phyloP scores from a whole-genome alignment of 2,329 filamentous ascomycete genomes.

The Rhytidhysteron rufulum region DNA sequence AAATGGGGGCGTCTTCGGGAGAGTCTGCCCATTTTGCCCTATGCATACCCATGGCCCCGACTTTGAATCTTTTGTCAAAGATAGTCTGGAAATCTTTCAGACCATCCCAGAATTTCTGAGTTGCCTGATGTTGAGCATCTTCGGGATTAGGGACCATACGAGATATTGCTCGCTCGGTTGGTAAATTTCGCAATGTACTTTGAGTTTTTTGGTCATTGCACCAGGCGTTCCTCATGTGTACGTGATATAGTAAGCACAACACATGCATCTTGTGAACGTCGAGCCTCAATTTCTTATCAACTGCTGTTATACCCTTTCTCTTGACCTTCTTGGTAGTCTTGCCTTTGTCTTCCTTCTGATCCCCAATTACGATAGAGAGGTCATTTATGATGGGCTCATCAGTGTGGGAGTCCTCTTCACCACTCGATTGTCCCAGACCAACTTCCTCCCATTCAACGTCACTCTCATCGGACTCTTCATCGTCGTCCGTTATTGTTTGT shows the following conservation, averaged over 20 bases:
- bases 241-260: slow-evolving; percentile 75
- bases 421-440: slow-evolving; percentile 20
- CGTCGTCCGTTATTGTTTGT: slow-evolving; percentile 41
- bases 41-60: slow-evolving; percentile 54
- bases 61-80: slow-evolving; percentile 66
- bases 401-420: slow-evolving; percentile 20
- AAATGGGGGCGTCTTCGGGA: slow-evolving; percentile 54
- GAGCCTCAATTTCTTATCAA: slow-evolving; percentile 60
- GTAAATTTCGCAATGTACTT: slow-evolving; percentile 46
- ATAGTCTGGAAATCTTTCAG: slow-evolving; percentile 64
- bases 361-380: slow-evolving; percentile 40
- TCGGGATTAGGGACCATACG: slow-evolving; percentile 66
- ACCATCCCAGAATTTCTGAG: slow-evolving; percentile 74
- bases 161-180: slow-evolving; percentile 62
- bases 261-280: slow-evolving; percentile 85
- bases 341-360: slow-evolving; percentile 20
- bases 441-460: slow-evolving; percentile 64
- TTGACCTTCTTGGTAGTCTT: slow-evolving; percentile 34
- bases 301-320: slow-evolving; percentile 52
- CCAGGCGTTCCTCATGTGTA: slow-evolving; percentile 77
- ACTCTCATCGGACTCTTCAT: slow-evolving; percentile 54
- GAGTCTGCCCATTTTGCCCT: slow-evolving; percentile 66
- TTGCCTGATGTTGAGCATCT: slow-evolving; percentile 69
- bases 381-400: slow-evolving; percentile 33
- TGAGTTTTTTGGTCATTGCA: slow-evolving; percentile 76